Percentiles rank a stretch among this genome's conserved stretches.
Evolutionary conservation across 306 rosid genomes (phyloP).

Genomic region (Vicia villosa): DNA sequence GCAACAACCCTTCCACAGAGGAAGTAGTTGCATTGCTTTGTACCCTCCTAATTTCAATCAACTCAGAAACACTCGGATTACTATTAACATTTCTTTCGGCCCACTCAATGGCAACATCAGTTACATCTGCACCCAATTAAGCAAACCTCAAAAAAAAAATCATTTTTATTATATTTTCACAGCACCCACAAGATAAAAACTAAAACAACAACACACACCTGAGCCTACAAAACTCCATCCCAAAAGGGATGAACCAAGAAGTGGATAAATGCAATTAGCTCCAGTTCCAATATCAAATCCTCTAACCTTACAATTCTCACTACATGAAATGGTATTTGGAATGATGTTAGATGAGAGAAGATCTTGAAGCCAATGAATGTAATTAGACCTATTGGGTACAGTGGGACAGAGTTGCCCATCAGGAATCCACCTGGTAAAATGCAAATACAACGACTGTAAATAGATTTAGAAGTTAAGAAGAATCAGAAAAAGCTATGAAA

Average conservation of each 20-base stretch:
- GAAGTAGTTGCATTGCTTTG: slow-evolving; percentile 38
- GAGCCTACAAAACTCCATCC: slow-evolving; percentile 93
- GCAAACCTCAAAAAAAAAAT: neutral
- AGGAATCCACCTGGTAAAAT: slow-evolving; percentile 76
- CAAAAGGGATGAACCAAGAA: slow-evolving; percentile 85
- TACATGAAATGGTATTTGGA: slow-evolving; percentile 34
- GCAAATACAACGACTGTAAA: neutral
- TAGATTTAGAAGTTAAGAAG: no score
- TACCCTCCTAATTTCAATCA: slow-evolving; percentile 79
- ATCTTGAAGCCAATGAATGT: slow-evolving; percentile 88
- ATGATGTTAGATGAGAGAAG: slow-evolving; percentile 71
- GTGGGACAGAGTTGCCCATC: slow-evolving; percentile 95
- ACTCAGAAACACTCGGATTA: slow-evolving; percentile 66
- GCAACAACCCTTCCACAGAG: slow-evolving; percentile 40
- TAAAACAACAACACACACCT: slow-evolving; percentile 49
- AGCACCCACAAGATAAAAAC: neutral
- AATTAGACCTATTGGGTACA: slow-evolving; percentile 87
- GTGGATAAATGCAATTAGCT: slow-evolving; percentile 91
- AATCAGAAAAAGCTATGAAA: neutral
- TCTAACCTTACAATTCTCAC: slow-evolving; percentile 48
- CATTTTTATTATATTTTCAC: neutral
- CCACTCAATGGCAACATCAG: slow-evolving; percentile 89
- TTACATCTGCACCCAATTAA: slow-evolving; percentile 63
- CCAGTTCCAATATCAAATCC: slow-evolving; percentile 98
- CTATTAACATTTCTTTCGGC: slow-evolving; percentile 65